Conservation (phyloP, 1,284 basidiomycete species). For the Thecaphora thlaspeos region DNA sequence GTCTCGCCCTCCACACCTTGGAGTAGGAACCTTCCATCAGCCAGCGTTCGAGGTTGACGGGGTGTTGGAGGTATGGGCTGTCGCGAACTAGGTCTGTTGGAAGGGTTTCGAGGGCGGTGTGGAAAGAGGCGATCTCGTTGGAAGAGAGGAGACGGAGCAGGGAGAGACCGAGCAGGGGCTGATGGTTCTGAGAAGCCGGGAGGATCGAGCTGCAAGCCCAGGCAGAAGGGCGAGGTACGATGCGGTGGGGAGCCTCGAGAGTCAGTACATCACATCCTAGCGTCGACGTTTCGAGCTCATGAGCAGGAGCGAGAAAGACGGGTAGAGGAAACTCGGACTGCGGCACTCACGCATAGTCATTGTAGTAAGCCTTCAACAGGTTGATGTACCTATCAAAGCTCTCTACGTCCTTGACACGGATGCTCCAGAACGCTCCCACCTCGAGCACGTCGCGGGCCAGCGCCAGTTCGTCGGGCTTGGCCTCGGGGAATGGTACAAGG, state of each 20-base stretch:
- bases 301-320: neutral
- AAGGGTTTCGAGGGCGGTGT: conserved; percentile 97
- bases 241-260: too few species aligned
- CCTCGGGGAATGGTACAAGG: conserved; percentile 65
- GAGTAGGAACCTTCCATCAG: conserved; percentile 98
- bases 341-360: conserved; percentile 68
- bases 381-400: conserved; percentile 94
- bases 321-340: neutral
- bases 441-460: conserved; percentile 84
- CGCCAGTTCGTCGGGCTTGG: conserved; percentile 34
- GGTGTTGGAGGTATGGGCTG: conserved; percentile 50
- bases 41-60: conserved; percentile 73
- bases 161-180: conserved; percentile 84
- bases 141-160: conserved; percentile 91
- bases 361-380: conserved; percentile 85
- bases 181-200: conserved; percentile 79
- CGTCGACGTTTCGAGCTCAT: too few species aligned
- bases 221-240: neutral
- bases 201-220: conserved; percentile 70
- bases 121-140: conserved; percentile 96
- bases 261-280: too few species aligned
- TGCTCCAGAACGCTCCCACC: conserved; percentile 89
- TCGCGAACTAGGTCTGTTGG: conserved; percentile 40
- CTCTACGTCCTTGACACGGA: conserved; percentile 80
- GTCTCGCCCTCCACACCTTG: conserved; percentile 93